Conservation (phyloP, 2,329 filamentous ascomycete species). For the Zasmidium citrigriseum region DNA sequence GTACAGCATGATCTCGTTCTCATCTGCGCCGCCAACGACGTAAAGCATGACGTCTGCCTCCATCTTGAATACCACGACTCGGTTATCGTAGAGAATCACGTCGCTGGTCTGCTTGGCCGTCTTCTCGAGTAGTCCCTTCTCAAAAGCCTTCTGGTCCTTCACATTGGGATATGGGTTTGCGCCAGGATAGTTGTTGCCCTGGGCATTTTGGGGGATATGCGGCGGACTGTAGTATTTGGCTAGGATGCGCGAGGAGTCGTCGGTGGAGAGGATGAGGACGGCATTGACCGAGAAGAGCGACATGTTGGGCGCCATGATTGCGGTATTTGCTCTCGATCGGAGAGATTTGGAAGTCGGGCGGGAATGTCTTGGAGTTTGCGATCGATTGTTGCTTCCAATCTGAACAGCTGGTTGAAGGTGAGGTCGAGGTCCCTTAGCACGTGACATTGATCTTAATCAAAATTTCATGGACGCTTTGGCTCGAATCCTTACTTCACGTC, state of each 20-base stretch:
- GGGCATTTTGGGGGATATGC: slow-evolving; percentile 62
- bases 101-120: slow-evolving; percentile 93
- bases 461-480: slow-evolving; percentile 2
- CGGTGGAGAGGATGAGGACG: slow-evolving; percentile 60
- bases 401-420: slow-evolving; percentile 14
- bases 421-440: neutral
- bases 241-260: slow-evolving; percentile 89
- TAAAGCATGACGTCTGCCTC: slow-evolving; percentile 97
- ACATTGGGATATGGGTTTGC: slow-evolving; percentile 81
- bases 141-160: slow-evolving; percentile 94
- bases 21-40: slow-evolving; percentile 84
- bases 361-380: neutral
- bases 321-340: neutral
- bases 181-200: slow-evolving; percentile 61
- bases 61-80: slow-evolving; percentile 95
- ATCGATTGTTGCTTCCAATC: neutral
- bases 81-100: slow-evolving; percentile 96
- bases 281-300: slow-evolving; percentile 57
- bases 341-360: neutral
- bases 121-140: slow-evolving; percentile 94
- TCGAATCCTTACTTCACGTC: neutral
- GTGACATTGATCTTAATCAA: neutral
- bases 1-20: slow-evolving; percentile 97
- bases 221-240: slow-evolving; percentile 86
- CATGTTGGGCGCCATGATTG: slow-evolving; percentile 53